Conservation (phyloP, 192 early-diverging fungal genomes). For the Coemansia sp. region DNA sequence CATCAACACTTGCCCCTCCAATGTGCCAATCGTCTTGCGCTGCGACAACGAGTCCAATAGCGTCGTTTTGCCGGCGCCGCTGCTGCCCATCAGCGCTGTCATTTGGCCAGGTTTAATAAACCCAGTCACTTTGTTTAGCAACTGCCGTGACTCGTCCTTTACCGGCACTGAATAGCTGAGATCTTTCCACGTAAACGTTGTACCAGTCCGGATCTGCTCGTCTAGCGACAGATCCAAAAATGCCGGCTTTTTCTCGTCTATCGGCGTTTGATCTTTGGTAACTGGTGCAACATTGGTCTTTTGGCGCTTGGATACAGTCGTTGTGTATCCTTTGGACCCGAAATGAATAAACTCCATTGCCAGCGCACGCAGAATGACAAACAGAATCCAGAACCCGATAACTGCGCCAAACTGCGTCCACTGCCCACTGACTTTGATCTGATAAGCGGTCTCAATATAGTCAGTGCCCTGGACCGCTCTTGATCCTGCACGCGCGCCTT, state of each 20-base stretch:
- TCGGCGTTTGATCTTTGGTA: not conserved
- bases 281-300: constrained; percentile 12
- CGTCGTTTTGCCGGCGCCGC: constrained; percentile 72
- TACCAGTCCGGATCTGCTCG: constrained; percentile 53
- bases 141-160: constrained; percentile 52
- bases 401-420: constrained; percentile 63
- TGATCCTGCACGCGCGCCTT: constrained; percentile 57
- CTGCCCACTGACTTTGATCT: constrained; percentile 58
- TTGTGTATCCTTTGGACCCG: constrained; percentile 54
- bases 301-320: constrained; percentile 53
- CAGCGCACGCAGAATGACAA: constrained; percentile 30
- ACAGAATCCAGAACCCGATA: constrained; percentile 38
- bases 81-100: constrained; percentile 77
- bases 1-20: constrained; percentile 70
- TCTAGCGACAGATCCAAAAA: constrained; percentile 8
- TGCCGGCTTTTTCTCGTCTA: not conserved
- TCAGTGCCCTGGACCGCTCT: constrained; percentile 58
- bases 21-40: constrained; percentile 68
- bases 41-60: constrained; percentile 70
- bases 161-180: constrained; percentile 59
- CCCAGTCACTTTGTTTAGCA: constrained; percentile 66
- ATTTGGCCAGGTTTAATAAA: constrained; percentile 74
- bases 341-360: constrained; percentile 65
- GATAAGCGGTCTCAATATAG: constrained; percentile 56
- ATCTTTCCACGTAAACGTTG: constrained; percentile 65